These are phyloP conservation scores for Afroboletus lepidellus DNA, from an alignment of 1,284 basidiomycete genomes.

Conservation along the genomic window DNA sequence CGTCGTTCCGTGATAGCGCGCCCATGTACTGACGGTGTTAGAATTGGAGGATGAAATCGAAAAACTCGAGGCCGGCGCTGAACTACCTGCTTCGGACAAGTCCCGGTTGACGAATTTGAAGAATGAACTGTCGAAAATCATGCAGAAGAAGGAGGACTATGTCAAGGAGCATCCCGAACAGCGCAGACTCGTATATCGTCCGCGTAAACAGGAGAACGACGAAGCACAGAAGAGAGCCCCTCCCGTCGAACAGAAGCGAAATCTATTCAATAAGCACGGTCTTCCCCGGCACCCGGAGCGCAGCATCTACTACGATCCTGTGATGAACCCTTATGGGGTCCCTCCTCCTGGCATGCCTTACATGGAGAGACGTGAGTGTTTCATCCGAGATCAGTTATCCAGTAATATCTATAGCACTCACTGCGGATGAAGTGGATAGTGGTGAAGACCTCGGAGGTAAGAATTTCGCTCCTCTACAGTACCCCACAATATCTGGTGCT, in stretches of 20 bases:
- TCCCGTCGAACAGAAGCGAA: conserved; percentile 50
- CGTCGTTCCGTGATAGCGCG: conserved; percentile 1
- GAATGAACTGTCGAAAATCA: conserved; percentile 75
- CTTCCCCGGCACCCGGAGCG: conserved; percentile 83
- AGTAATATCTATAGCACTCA: conserved; percentile 44
- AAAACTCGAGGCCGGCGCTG: conserved; percentile 51
- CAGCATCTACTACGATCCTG: conserved; percentile 89
- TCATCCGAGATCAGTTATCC: conserved; percentile 1
- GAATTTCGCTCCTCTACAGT: conserved; percentile 9
- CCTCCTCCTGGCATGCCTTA: conserved; percentile 97
- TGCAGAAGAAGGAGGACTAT: conserved; percentile 86
- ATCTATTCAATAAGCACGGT: conserved; percentile 78
- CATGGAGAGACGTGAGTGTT: conserved; percentile 71
- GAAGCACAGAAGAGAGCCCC: conserved; percentile 46
- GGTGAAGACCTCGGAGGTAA: conserved; percentile 54
- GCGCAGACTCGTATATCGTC: conserved; percentile 69
- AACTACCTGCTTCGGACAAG: conserved; percentile 49
- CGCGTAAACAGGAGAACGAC: conserved; percentile 44
- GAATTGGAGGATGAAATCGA: conserved; percentile 72
- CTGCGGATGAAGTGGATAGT: conserved; percentile 61
- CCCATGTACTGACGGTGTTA: conserved; percentile 29
- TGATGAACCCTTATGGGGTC: conserved; percentile 94
- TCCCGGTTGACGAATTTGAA: conserved; percentile 64
- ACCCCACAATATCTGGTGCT: neutral
- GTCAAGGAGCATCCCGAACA: conserved; percentile 90